Conservation (phyloP, 2,329 filamentous ascomycete species). For the Apiospora saccharicola region DNA sequence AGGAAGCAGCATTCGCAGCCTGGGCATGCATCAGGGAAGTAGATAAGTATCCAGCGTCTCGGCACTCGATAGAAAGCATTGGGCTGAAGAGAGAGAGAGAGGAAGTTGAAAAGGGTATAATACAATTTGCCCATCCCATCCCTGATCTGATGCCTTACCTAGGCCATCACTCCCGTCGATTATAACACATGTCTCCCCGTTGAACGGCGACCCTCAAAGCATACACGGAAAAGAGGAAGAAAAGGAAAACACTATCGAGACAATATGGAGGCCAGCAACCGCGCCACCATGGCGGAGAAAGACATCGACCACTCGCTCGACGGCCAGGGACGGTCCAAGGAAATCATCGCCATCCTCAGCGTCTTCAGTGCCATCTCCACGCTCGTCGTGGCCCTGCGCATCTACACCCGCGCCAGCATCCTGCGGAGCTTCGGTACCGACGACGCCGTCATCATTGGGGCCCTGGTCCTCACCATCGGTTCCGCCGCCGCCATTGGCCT, state of each 20-base stretch:
- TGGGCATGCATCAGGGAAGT: neutral
- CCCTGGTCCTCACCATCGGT: slow-evolving; percentile 33
- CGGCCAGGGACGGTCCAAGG: slow-evolving; percentile 32
- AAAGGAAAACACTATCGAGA: neutral
- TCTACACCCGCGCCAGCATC: slow-evolving; percentile 34
- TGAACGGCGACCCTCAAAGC: neutral
- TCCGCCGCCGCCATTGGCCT: slow-evolving; percentile 36
- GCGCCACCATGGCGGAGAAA: neutral
- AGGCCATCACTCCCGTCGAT: neutral
- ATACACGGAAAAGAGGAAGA: neutral
- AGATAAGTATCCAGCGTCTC: slow-evolving; percentile 8
- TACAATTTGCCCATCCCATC: neutral
- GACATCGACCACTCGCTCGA: slow-evolving; percentile 33
- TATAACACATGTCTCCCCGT: neutral
- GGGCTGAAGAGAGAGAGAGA: neutral
- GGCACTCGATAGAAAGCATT: neutral
- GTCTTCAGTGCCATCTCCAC: slow-evolving; percentile 35
- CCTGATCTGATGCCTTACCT: neutral
- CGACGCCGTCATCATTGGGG: slow-evolving; percentile 35
- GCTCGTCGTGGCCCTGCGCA: slow-evolving; percentile 33
- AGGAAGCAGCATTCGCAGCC: neutral
- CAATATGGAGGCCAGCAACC: neutral
- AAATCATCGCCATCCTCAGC: slow-evolving; percentile 35
- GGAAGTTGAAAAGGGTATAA: neutral
- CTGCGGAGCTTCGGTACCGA: slow-evolving; percentile 36